These are phyloP conservation scores for Coniochaeta pulveracea DNA, from an alignment of 2,329 filamentous ascomycete species.

Conservation along the genomic window DNA sequence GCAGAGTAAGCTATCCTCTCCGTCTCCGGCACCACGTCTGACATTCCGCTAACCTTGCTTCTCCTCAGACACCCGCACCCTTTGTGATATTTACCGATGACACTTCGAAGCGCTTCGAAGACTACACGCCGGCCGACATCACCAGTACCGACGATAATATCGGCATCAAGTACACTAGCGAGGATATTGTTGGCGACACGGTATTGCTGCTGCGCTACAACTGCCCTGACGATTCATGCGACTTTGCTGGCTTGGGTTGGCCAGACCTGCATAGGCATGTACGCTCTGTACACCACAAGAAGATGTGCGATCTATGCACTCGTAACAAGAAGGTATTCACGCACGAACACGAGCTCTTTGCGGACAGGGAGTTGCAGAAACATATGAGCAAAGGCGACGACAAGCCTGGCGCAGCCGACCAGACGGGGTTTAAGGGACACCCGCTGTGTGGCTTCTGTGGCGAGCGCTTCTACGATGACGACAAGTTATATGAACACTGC, in stretches of 20 bases:
- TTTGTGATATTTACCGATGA: slow-evolving; percentile 92
- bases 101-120: slow-evolving; percentile 67
- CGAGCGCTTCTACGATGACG: slow-evolving; percentile 86
- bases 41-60: background rate
- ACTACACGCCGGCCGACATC: slow-evolving; percentile 66
- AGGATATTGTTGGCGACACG: slow-evolving; percentile 85
- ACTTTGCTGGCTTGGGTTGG: slow-evolving; percentile 66
- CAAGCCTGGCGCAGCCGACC: slow-evolving; percentile 75
- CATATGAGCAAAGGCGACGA: slow-evolving; percentile 91
- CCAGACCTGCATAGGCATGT: slow-evolving; percentile 62
- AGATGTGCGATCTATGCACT: slow-evolving; percentile 84
- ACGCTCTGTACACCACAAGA: slow-evolving; percentile 67
- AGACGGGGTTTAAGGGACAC: slow-evolving; percentile 93
- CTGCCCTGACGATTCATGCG: slow-evolving; percentile 71
- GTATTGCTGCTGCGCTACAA: slow-evolving; percentile 85
- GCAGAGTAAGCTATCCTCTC: slow-evolving; percentile 50
- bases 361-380: slow-evolving; percentile 64
- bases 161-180: slow-evolving; percentile 82
- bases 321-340: slow-evolving; percentile 97
- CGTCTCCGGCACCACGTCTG: background rate
- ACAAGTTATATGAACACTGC: slow-evolving; percentile 90
- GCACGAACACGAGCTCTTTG: slow-evolving; percentile 92
- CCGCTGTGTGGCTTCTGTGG: slow-evolving; percentile 90
- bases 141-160: slow-evolving; percentile 72
- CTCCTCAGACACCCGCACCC: slow-evolving; percentile 47